Conservation (phyloP, 495 filamentous ascomycete genomes). For the Chaetomium cochliodes region DNA sequence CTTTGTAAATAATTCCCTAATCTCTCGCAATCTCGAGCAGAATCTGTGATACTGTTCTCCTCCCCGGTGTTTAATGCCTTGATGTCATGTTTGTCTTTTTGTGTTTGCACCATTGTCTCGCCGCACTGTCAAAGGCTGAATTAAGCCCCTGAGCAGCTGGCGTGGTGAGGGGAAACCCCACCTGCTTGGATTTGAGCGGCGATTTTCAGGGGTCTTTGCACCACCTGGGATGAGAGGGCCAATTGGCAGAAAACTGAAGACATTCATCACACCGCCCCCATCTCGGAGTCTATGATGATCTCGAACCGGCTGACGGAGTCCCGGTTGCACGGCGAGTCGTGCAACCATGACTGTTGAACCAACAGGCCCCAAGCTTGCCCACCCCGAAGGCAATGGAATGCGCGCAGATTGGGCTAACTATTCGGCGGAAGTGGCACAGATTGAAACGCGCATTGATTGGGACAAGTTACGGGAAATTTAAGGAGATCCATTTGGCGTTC, state of each 20-base stretch:
- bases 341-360: background rate
- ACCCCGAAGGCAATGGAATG: background rate
- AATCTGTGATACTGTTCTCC: background rate
- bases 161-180: too few species aligned
- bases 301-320: background rate
- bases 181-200: background rate
- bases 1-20: conserved; percentile 20
- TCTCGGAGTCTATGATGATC: conserved; percentile 1
- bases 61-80: background rate
- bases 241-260: conserved; percentile 5
- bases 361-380: background rate
- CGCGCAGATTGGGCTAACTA: background rate
- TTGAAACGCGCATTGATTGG: background rate
- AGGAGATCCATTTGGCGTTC: background rate
- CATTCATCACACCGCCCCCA: background rate
- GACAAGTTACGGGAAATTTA: background rate
- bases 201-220: background rate
- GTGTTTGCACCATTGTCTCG: background rate
- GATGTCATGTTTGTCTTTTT: background rate
- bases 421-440: background rate
- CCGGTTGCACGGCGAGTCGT: conserved; percentile 7
- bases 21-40: conserved; percentile 15
- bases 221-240: conserved; percentile 6
- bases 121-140: too few species aligned
- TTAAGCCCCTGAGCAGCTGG: too few species aligned